Percentiles rank a stretch among this genome's conserved stretches.
These are phyloP conservation scores for Penicillium sp. DNA, from an alignment of 2,329 filamentous ascomycete genomes.

Conservation along the genomic window DNA sequence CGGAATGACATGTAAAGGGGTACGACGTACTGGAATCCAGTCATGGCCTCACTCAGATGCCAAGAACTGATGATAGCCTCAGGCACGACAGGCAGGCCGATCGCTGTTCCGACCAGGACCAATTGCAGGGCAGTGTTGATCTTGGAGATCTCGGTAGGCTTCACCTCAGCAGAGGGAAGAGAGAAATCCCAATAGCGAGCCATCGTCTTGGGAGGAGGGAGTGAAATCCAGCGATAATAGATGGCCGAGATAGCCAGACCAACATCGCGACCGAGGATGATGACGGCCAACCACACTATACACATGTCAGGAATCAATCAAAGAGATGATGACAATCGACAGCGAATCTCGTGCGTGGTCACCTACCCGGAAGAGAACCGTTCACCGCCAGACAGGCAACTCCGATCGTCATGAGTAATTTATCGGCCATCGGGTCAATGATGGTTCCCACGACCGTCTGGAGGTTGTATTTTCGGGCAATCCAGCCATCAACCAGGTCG, in stretches of 20 bases:
- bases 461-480: constrained; percentile 82
- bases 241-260: constrained; percentile 83
- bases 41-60: constrained; percentile 66
- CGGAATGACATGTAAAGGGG: neutral
- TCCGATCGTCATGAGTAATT: constrained; percentile 90
- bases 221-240: constrained; percentile 93
- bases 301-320: neutral
- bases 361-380: constrained; percentile 75
- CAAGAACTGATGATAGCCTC: constrained; percentile 57
- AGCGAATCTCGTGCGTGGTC: neutral
- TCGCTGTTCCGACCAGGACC: constrained; percentile 80
- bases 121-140: constrained; percentile 94
- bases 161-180: constrained; percentile 61
- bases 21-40: constrained; percentile 48
- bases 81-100: constrained; percentile 74
- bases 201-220: constrained; percentile 92
- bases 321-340: neutral
- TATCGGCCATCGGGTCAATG: constrained; percentile 96
- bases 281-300: constrained; percentile 78
- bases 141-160: constrained; percentile 52
- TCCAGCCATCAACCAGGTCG: constrained; percentile 91
- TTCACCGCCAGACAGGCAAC: constrained; percentile 84
- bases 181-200: constrained; percentile 96
- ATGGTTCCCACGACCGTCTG: constrained; percentile 94
- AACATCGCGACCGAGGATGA: constrained; percentile 87